These are phyloP conservation scores for Coemansia sp. DNA, from an alignment of 192 early-diverging fungal genomes.

Conservation along the genomic window DNA sequence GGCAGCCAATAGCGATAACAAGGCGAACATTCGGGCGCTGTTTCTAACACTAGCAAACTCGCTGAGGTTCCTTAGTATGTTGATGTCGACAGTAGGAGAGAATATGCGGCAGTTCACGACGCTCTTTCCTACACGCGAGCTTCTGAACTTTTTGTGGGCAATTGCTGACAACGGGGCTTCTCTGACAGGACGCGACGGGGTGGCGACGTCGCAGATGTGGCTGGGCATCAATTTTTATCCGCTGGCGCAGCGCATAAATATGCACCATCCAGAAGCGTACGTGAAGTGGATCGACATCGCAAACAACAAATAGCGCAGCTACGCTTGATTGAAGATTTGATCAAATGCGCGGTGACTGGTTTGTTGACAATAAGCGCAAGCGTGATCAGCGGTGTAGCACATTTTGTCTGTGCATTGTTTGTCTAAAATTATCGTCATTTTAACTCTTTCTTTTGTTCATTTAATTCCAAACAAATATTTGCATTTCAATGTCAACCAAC, in stretches of 20 bases:
- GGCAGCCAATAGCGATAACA: not conserved
- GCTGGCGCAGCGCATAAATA: constrained; percentile 35
- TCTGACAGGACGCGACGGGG: constrained; percentile 8
- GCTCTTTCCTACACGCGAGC: constrained; percentile 25
- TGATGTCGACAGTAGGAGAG: constrained; percentile 34
- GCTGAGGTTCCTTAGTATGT: constrained; percentile 21
- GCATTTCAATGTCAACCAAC: constrained; percentile 10
- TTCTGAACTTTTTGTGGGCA: constrained; percentile 32
- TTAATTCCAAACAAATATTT: not conserved
- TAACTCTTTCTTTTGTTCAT: not conserved
- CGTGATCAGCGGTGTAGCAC: not conserved
- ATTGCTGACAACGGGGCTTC: constrained; percentile 9
- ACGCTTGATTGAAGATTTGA: too few relatives aligned
- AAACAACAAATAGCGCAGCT: not conserved
- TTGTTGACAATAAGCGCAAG: not conserved
- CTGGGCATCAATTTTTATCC: constrained; percentile 25
- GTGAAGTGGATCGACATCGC: constrained; percentile 18
- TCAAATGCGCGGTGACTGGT: too few relatives aligned
- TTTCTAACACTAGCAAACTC: constrained; percentile 23
- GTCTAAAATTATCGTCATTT: not conserved
- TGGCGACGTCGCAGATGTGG: constrained; percentile 19
- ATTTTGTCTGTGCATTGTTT: constrained; percentile 5
- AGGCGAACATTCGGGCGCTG: not conserved
- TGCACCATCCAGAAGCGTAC: constrained; percentile 29
- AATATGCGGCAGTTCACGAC: constrained; percentile 43